A percentile compares a stretch with the other conserved stretches of the same genome.
Conservation (phyloP, 139 green algal species). For the Chlorella vulgaris region DNA sequence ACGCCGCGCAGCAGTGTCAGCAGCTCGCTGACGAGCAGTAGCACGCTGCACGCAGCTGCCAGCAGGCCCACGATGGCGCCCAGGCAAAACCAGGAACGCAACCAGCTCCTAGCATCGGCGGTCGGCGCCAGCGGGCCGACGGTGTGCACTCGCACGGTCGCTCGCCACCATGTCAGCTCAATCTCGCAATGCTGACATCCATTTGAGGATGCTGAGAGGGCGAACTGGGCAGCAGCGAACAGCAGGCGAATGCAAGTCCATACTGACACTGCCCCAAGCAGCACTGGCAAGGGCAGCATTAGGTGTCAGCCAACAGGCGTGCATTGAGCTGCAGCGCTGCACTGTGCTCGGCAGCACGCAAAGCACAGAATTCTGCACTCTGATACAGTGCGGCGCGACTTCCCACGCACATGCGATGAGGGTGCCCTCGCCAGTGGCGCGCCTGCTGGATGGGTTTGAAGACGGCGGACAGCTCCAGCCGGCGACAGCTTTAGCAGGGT, state of each 20-base stretch:
- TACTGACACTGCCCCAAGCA: too few relatives aligned
- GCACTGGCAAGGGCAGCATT: too few relatives aligned
- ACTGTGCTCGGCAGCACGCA: background rate
- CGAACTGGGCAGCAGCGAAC: too few relatives aligned
- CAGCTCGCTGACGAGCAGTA: background rate
- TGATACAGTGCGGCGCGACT: background rate
- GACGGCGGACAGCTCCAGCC: background rate
- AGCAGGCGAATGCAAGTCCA: background rate
- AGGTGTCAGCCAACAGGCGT: background rate
- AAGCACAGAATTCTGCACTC: background rate
- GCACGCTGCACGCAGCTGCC: background rate
- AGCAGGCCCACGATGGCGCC: background rate
- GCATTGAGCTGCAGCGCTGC: background rate
- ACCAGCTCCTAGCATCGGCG: background rate
- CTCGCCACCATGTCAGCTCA: conserved; percentile 12
- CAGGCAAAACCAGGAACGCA: background rate
- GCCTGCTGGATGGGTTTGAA: background rate
- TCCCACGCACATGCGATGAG: background rate
- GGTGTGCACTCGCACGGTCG: background rate
- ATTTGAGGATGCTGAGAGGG: background rate
- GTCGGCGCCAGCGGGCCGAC: background rate
- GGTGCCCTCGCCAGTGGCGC: background rate
- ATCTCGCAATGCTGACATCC: background rate
- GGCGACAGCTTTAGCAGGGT: too few relatives aligned
- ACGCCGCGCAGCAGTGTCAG: background rate